Conservation (phyloP, 129 eudicot species). For the Smallanthus sonchifolius region DNA sequence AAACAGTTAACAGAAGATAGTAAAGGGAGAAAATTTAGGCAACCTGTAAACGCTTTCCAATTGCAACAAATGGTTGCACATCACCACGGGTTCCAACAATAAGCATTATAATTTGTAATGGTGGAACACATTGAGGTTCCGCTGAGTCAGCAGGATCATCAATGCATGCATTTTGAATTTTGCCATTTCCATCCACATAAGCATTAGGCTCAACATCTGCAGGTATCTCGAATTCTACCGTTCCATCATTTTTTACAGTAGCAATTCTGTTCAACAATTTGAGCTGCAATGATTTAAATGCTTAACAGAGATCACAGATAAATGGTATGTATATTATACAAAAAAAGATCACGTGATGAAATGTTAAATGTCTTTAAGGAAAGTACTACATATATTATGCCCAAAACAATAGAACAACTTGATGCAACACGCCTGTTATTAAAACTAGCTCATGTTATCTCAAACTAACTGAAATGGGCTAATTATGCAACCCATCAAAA, state of each 20-base stretch:
- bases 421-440: not conserved
- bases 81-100: slow-evolving; percentile 99
- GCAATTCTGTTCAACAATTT: slow-evolving; percentile 95
- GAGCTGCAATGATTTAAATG: slow-evolving; percentile 77
- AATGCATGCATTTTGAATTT: slow-evolving; percentile 39
- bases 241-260: slow-evolving; percentile 92
- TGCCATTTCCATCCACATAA: slow-evolving; percentile 34
- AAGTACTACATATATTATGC: not conserved
- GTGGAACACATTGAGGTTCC: slow-evolving; percentile 74
- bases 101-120: slow-evolving; percentile 85
- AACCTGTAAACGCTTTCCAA: slow-evolving; percentile 93
- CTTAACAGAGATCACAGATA: slow-evolving; percentile 31
- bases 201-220: slow-evolving; percentile 63
- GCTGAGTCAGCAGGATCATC: slow-evolving; percentile 62
- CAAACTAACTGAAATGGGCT: not conserved
- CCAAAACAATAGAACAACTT: not conserved
- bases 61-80: slow-evolving; percentile 97
- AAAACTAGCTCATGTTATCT: not conserved
- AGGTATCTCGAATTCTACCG: slow-evolving; percentile 91
- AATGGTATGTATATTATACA: not conserved
- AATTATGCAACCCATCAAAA: not conserved
- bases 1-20: not conserved
- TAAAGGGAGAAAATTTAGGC: not conserved
- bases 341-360: not conserved
- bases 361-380: not conserved